A percentile compares a stretch with the other conserved stretches of the same genome.
Conservation (phyloP, 2,329 filamentous ascomycete genomes). For the Drechmeria coniospora region DNA sequence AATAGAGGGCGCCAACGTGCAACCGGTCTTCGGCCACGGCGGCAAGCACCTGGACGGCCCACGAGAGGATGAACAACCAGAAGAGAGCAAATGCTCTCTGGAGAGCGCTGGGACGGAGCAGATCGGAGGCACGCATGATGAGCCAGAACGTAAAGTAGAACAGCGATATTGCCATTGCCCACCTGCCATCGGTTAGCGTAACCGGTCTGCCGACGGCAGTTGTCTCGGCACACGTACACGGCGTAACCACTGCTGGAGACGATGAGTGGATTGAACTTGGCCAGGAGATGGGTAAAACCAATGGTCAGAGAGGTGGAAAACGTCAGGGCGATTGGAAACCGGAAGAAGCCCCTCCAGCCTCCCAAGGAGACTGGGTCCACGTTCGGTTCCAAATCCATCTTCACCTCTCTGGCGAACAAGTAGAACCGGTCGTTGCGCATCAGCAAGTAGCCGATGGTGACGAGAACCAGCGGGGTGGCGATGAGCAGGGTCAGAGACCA, state of each 20-base stretch:
- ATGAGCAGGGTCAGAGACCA: slow-evolving; percentile 74
- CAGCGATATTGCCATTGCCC: slow-evolving; percentile 71
- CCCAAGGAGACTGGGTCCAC: slow-evolving; percentile 48
- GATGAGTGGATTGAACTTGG: slow-evolving; percentile 77
- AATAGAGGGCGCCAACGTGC: slow-evolving; percentile 62
- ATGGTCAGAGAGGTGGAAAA: slow-evolving; percentile 54
- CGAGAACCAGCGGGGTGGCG: slow-evolving; percentile 57
- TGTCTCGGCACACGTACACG: slow-evolving; percentile 30
- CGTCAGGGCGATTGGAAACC: slow-evolving; percentile 62
- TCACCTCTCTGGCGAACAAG: slow-evolving; percentile 52
- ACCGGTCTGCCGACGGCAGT: neutral
- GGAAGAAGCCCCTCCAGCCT: slow-evolving; percentile 70
- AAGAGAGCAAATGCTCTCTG: slow-evolving; percentile 67
- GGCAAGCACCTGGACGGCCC: slow-evolving; percentile 54
- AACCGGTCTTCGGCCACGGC: slow-evolving; percentile 65
- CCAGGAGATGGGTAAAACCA: slow-evolving; percentile 57
- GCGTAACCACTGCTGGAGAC: slow-evolving; percentile 81
- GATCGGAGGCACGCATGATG: slow-evolving; percentile 61
- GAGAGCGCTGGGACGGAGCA: slow-evolving; percentile 69
- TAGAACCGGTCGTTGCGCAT: slow-evolving; percentile 70
- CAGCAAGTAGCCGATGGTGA: slow-evolving; percentile 53
- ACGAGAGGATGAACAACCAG: slow-evolving; percentile 69
- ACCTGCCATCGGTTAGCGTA: slow-evolving; percentile 25
- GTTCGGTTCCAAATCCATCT: slow-evolving; percentile 40
- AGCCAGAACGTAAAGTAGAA: slow-evolving; percentile 78